Conservation (phyloP, 208 protist genomes). For the Leishmania amazonensis region DNA sequence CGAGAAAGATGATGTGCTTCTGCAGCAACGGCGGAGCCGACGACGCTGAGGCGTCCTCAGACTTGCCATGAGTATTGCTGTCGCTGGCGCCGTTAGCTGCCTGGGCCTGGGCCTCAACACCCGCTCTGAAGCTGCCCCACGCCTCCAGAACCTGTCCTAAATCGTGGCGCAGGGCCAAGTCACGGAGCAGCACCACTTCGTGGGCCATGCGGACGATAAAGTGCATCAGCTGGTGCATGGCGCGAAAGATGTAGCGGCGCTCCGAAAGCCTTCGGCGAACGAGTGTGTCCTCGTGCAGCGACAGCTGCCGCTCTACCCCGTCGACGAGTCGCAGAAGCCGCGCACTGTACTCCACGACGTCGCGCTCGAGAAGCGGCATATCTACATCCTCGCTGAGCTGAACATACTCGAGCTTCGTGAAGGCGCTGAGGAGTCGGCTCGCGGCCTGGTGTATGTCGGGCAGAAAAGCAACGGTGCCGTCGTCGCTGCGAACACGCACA, state of each 20-base stretch:
- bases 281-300: slow-evolving; percentile 40
- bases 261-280: slow-evolving; percentile 48
- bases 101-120: slow-evolving; percentile 14
- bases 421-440: slow-evolving; percentile 47
- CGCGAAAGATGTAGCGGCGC: slow-evolving; percentile 35
- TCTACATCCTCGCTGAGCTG: slow-evolving; percentile 42
- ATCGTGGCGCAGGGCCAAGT: slow-evolving; percentile 40
- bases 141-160: slow-evolving; percentile 39
- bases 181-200: slow-evolving; percentile 53
- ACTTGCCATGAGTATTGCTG: neutral
- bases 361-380: slow-evolving; percentile 50
- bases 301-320: slow-evolving; percentile 59
- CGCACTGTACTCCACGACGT: slow-evolving; percentile 30
- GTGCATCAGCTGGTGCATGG: slow-evolving; percentile 40
- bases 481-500: neutral
- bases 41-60: neutral
- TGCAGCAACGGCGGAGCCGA: neutral
- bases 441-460: slow-evolving; percentile 44
- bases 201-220: slow-evolving; percentile 40
- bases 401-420: slow-evolving; percentile 66
- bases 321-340: slow-evolving; percentile 47
- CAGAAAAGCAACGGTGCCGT: slow-evolving; percentile 42
- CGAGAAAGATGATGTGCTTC: neutral
- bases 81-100: neutral
- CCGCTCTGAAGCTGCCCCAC: slow-evolving; percentile 27